Evolutionary conservation across 768 basidiomycete species (phyloP), one percentile per base, ranked within the genome.

Genomic region (Boletus sp.): DNA sequence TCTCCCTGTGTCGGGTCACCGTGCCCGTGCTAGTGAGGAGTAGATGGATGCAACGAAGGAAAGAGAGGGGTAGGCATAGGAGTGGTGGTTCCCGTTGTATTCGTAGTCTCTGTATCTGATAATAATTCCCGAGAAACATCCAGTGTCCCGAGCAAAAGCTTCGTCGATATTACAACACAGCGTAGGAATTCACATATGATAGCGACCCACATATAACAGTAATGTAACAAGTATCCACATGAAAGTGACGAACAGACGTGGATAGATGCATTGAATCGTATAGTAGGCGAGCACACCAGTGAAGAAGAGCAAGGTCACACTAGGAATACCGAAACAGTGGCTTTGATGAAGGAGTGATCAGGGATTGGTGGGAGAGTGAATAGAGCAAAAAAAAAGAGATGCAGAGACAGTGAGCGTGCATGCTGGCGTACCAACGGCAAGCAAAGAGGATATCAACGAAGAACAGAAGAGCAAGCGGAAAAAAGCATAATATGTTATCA

Each of bases 401-500:
- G 15, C 14, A 32, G 7, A 48, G 34, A 45, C 30, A n/a, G 19
- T 7, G 27, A 58, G 49, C 3, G 46, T 56, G 21, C 35, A 52
- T 46, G 42, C 11, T 7, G 11, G 21, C 29, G 30, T 38, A 19
- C 44, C 19, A 8, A 43, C 5, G 13, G 19, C 6, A 25, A 44
- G 21, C 8, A 30, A 45, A 27, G 1, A 35, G 51, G 34, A 57
- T 56, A 64, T 56, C 58, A 19, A 49, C 23, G 33, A 21, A 47
- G 15, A 37, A 43, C 11, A 40, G 9, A 38, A 27, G 13, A 19
- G 1, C 11, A 37, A 45, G 17, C 7, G 13, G 1, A 19, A 44
- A 30, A 30, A 19, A 15, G 47, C 43, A 55, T 57, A 53, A 64
- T 64, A 61, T 33, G 15, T 52, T 47, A 63, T 57, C 47, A 64